These are phyloP conservation scores for Diaporthe sp. DNA, from an alignment of 2,329 filamentous ascomycete species.

Conservation along the genomic window DNA sequence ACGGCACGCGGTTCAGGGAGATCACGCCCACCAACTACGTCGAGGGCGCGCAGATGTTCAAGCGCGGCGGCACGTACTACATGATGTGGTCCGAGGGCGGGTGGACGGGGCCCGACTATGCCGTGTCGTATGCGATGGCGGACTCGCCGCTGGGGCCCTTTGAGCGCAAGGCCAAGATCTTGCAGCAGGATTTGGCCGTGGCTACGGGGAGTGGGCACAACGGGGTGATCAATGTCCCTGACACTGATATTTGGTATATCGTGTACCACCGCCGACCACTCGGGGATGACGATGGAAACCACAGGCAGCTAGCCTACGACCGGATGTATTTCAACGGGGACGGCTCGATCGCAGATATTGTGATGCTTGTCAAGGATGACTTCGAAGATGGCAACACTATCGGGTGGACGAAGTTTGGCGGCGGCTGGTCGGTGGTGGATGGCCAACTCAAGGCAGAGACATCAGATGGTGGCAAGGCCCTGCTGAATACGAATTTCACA, in stretches of 20 bases:
- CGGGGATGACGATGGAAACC: slow-evolving; percentile 59
- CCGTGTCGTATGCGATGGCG: slow-evolving; percentile 58
- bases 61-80: slow-evolving; percentile 57
- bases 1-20: slow-evolving; percentile 55
- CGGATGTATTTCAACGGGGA: slow-evolving; percentile 61
- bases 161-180: slow-evolving; percentile 52
- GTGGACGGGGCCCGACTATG: slow-evolving; percentile 61
- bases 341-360: slow-evolving; percentile 57
- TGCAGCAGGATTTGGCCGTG: slow-evolving; percentile 52
- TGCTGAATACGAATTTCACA: slow-evolving; percentile 54
- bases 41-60: slow-evolving; percentile 59
- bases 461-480: slow-evolving; percentile 45
- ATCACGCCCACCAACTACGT: slow-evolving; percentile 62
- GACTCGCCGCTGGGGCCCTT: slow-evolving; percentile 58
- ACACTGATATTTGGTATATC: slow-evolving; percentile 58
- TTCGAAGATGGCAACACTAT: slow-evolving; percentile 56
- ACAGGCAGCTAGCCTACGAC: slow-evolving; percentile 62
- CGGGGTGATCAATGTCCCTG: slow-evolving; percentile 55
- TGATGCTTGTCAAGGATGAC: slow-evolving; percentile 60
- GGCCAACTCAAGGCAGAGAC: slow-evolving; percentile 45
- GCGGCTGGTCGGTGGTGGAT: slow-evolving; percentile 47
- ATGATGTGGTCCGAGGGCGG: slow-evolving; percentile 60
- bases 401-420: slow-evolving; percentile 51
- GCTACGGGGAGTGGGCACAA: slow-evolving; percentile 57
- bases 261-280: slow-evolving; percentile 61